Base-by-base conservation (phyloP, 2,329 filamentous ascomycete genomes). In the Xylariaceae sp. region DNA sequence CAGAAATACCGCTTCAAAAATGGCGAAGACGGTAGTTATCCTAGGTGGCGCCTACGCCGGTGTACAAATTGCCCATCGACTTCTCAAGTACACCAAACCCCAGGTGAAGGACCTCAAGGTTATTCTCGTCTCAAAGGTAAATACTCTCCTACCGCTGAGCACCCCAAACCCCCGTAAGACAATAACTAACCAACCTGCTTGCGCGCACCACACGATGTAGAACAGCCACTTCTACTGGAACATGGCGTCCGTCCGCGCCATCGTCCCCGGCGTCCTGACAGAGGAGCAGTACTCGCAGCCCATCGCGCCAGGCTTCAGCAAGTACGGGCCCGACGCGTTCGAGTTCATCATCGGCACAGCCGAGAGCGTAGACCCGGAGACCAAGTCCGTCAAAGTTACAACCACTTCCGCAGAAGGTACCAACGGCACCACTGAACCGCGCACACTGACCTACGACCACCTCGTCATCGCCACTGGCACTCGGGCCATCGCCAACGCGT, bases 151-250 rank as follows among this genome's bases (percentile, higher is more conserved):
- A 32, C n/a, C n/a, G n/a, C n/a, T n/a, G n/a, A n/a, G n/a, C n/a
- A n/a, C n/a, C n/a, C n/a, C n/a, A n/a, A n/a, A n/a, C n/a, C n/a
- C n/a, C n/a, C n/a, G n/a, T 11, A 20, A 11, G 14, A 29, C 25
- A 12, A 33, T 16, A 5, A 23, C n/a, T 6, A 34, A 37, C n/a
- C n/a, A n/a, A n/a, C n/a, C n/a, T 29, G 40, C 52, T 55, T 37
- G 53, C 46, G 20, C 5, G 12, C 17, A n/a, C 20, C n/a, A n/a
- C n/a, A n/a, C n/a, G n/a, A 25, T 40, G 11, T 64, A 80, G 73
- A 80, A 72, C 54, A 73, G 67, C 50, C 76, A 81, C 55, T 76
- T 81, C 53, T 81, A 72, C 66, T 80, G 76, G 77, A 80, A 79
- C 62, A 44, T 80, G 5, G 77, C 76, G 21, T 71, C 77, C 1